Evolutionary conservation across 1,284 basidiomycete species (phyloP), one percentile per base, ranked within the genome.

Genomic region (Xerocomus tenax): DNA sequence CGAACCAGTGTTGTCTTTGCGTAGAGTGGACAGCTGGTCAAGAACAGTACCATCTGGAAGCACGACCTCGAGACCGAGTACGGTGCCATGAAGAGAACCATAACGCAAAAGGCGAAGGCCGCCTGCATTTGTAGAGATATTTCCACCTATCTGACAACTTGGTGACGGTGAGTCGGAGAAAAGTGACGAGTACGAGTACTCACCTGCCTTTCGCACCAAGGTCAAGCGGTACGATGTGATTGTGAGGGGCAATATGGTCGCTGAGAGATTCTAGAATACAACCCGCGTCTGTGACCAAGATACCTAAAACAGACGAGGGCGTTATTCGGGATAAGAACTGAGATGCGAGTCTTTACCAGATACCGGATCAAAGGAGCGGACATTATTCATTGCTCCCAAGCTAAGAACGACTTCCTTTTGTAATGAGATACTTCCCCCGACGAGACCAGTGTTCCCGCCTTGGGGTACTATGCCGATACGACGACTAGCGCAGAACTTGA

Each of bases 151-250:
- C 62, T 98, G 95, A 71, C 96, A 99, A 59, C 88, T 91, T 55
- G 41, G 50, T 25, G 46, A 55, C n/a, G 8, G 41, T 52, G 32
- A 57, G 44, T 6, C 12, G 6, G 48, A 35, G 34, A 25, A 18
- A 8, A 28, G 28, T 30, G 21, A 42, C 5, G 16, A 25, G 23
- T 10, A 23, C 28, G 16, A 34, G 13, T 19, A 69, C 80, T 44
- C 51, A 85, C 77, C 91, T 95, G 62, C 96, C 96, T 74, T 99
- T 99, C 16, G 96, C 96, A 45, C 95, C 96, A 6, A 99, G 76
- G 66, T 99, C 96, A 38, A 98, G 79, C 4, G 96, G 96, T 84
- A 98, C 94, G 68, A 98, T 94, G 69, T 98, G 91, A 54, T 93
- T 82, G 62, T 93, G 77, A 8, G 91, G 86, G 3, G 84, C 83